A percentile compares a stretch with the other conserved stretches of the same genome.
phyloP scores from a whole-genome alignment of 192 early-diverging fungal species.

The Podila clonocystis region DNA sequence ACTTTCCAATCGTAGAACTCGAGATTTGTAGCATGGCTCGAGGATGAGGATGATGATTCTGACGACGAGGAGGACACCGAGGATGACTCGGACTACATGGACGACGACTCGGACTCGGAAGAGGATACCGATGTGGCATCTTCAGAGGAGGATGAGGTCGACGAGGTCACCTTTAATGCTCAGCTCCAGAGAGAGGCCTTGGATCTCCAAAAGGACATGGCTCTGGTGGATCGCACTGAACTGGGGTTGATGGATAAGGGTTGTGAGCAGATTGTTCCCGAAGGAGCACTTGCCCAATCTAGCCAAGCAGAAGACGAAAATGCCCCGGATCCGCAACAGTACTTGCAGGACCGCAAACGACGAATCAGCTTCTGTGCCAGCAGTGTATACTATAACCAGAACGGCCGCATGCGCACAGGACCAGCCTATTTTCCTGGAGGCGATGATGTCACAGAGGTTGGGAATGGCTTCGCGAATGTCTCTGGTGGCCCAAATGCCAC shows the following conservation, averaged over 20 bases:
- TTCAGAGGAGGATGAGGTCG: background rate
- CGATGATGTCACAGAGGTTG: background rate
- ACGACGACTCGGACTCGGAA: constrained; percentile 11
- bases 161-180: constrained; percentile 3
- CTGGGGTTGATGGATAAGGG: too few relatives aligned
- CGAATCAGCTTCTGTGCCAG: constrained; percentile 42
- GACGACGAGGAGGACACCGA: constrained; percentile 33
- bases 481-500: background rate
- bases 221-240: background rate
- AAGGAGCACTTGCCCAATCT: background rate
- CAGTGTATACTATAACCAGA: constrained; percentile 30
- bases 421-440: background rate
- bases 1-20: constrained; percentile 17
- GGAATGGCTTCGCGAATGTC: background rate
- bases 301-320: background rate
- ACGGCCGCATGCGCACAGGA: constrained; percentile 2
- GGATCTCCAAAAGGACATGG: background rate
- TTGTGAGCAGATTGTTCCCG: too few relatives aligned
- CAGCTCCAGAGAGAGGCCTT: constrained; percentile 12
- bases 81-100: constrained; percentile 22
- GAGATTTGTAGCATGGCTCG: constrained; percentile 55
- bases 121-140: constrained; percentile 1
- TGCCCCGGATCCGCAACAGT: background rate
- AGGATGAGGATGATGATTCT: constrained; percentile 36
- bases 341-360: constrained; percentile 7